Base-by-base conservation (phyloP, 169 alveolate species). In the Babesia divergens region DNA sequence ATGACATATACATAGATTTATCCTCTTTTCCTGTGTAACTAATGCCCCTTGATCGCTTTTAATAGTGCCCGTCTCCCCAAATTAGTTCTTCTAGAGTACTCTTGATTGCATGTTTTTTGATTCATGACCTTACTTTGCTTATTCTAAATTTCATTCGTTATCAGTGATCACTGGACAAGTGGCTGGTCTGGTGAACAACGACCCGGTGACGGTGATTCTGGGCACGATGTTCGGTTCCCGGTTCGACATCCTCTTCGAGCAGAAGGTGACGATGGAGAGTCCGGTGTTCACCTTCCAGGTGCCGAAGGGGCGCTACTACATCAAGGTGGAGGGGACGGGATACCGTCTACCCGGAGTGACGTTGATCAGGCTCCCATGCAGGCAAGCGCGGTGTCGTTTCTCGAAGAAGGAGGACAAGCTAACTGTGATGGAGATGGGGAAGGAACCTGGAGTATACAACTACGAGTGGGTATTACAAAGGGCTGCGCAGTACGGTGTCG, bases 191-290 rank as follows among this genome's bases (percentile, higher is more conserved):
- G 52, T 38, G 28, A 40, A 46, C 26, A 84, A 67, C 18, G 56
- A 88, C 22, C 93, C 93, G n/a, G 44, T 88, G 18, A 74, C 93
- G 26, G 72, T 88, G 24, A 84, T 88, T 32, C 54, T 88, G 32
- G 93, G 93, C 20, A 84, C 93, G 18, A 82, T 70, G 40, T 74
- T 65, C 53, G 89, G 91, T 26, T 60, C 74, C 42, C 38, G 77
- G 34, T 88, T 81, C 64, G 93, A 88, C 67, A 84, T 75, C 37
- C 74, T 88, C 22, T 52, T 68, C 38, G 86, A 81, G 46, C n/a
- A 35, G 47, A 47, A 6, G 24, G 72, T 83, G 26, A 46, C 87
- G 46, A 37, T 13, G 22, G 64, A 51, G 29, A 49, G 40, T 29
- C 74, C 82, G 18, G 28, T 11, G 18, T 88, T 88, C 64, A 67